phyloP scores from a whole-genome alignment of 106 monocot genomes.

The Vanilla planifolia region DNA sequence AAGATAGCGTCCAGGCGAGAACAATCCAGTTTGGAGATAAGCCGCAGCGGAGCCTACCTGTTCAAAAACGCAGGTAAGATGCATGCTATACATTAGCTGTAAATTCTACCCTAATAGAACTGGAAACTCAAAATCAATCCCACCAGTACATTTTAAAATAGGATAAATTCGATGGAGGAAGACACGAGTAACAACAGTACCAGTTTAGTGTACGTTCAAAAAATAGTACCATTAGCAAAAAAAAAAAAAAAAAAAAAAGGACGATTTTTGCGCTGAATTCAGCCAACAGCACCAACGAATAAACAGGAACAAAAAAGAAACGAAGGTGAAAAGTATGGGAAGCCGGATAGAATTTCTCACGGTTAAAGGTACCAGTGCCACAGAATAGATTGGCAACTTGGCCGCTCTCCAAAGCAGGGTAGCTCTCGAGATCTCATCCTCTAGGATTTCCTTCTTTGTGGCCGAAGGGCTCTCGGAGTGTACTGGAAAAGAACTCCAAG shows the following conservation, averaged over 20 bases:
- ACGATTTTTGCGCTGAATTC: not conserved
- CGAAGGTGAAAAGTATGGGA: not conserved
- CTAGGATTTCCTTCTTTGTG: not conserved
- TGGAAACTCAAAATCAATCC: no score
- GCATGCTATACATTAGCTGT: no score
- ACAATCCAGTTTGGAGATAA: slow-evolving; percentile 65
- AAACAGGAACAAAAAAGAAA: not conserved
- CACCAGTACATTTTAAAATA: no score
- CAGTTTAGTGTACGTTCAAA: no score
- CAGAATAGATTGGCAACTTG: slow-evolving; percentile 94
- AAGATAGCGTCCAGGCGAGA: slow-evolving; percentile 50
- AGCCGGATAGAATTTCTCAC: slow-evolving; percentile 31
- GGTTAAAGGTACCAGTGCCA: slow-evolving; percentile 78
- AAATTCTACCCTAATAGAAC: no score
- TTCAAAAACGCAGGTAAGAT: not conserved
- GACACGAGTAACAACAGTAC: no score
- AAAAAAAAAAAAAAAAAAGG: not conserved
- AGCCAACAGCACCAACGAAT: not conserved
- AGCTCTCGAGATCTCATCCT: slow-evolving; percentile 37
- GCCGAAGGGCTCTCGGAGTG: not conserved
- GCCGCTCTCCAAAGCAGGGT: slow-evolving; percentile 82
- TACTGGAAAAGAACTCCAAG: no score
- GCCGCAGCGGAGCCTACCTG: slow-evolving; percentile 79
- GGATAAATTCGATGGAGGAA: no score
- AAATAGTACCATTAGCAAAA: no score